Percentiles rank a stretch among this genome's conserved stretches.
Conservation (phyloP, 2,329 filamentous ascomycete genomes). For the Aureobasidium namibiae region DNA sequence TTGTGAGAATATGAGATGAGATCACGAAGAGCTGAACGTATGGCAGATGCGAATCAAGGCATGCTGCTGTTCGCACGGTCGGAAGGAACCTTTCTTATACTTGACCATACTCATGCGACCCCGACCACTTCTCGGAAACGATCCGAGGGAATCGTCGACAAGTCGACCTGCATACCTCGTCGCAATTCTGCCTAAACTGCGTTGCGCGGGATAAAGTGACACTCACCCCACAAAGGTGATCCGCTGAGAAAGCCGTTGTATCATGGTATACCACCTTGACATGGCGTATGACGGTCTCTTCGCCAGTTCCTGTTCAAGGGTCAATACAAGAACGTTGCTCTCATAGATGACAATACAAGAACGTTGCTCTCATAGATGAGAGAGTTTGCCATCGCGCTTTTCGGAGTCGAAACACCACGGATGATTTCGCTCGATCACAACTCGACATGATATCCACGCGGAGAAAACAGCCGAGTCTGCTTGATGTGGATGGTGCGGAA, state of each 20-base stretch:
- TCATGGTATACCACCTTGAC: not conserved
- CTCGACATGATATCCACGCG: not conserved
- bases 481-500: not conserved
- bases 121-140: not conserved
- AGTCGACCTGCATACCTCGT: not conserved
- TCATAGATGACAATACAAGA: no score
- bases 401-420: not conserved
- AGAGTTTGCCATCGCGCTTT: not conserved
- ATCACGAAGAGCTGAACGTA: not conserved
- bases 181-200: not conserved
- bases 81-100: not conserved
- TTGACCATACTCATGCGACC: not conserved
- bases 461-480: not conserved
- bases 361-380: no score
- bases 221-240: not conserved
- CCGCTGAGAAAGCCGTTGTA: not conserved
- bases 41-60: not conserved
- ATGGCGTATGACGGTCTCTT: no score
- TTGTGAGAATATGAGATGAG: not conserved
- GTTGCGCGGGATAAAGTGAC: not conserved
- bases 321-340: no score
- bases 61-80: not conserved
- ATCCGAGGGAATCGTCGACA: not conserved
- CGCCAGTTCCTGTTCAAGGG: no score
- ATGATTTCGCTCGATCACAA: not conserved